phyloP scores from a whole-genome alignment of 192 early-diverging fungal species.

The Podila verticillata region DNA sequence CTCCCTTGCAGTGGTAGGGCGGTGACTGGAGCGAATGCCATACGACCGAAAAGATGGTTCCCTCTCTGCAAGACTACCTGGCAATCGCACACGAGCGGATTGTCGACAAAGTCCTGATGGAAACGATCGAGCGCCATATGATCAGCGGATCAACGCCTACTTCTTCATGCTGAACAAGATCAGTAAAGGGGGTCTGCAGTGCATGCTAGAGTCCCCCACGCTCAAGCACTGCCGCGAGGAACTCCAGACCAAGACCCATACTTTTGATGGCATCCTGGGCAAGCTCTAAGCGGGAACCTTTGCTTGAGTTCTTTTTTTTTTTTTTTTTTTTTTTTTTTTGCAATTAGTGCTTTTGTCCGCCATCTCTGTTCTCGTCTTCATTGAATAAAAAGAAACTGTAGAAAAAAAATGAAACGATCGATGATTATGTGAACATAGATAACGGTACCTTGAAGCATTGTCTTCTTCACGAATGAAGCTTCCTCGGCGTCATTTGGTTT shows the following conservation, averaged over 20 bases:
- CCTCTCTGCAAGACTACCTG: slow-evolving; percentile 5
- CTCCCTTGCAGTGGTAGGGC: no score
- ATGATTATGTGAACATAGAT: no score
- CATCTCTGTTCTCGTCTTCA: no score
- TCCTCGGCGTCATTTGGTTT: no score
- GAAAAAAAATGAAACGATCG: no score
- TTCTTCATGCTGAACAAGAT: background rate
- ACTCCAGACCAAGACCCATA: background rate
- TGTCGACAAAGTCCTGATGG: slow-evolving; percentile 15
- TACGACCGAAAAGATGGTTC: background rate
- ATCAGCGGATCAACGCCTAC: background rate
- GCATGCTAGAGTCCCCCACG: slow-evolving; percentile 8
- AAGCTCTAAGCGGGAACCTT: background rate
- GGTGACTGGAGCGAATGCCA: background rate
- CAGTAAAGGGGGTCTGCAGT: slow-evolving; percentile 2
- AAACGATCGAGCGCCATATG: slow-evolving; percentile 21
- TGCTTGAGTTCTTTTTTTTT: no score
- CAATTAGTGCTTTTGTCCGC: no score
- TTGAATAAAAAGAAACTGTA: no score
- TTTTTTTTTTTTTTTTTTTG: no score
- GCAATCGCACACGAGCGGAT: slow-evolving; percentile 3
- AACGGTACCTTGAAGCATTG: no score
- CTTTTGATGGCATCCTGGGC: background rate
- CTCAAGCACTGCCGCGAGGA: slow-evolving; percentile 1
- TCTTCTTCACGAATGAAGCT: no score